A percentile compares a stretch with the other conserved stretches of the same genome.
phyloP scores from a whole-genome alignment of 179 eudicot species.

The Vitellaria paradoxa region DNA sequence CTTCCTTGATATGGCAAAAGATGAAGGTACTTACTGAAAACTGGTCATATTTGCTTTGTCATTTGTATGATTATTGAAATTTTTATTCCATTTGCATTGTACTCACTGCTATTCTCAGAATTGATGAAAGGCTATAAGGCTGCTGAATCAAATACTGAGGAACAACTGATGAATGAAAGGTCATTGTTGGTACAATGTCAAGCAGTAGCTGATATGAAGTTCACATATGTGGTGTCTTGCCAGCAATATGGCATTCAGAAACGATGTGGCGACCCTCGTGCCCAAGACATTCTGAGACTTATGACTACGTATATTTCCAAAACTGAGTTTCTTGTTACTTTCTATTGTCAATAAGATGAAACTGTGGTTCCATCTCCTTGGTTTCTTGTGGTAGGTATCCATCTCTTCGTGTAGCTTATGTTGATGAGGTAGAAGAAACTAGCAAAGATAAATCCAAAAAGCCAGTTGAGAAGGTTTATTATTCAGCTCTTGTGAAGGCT shows the following conservation, averaged over 20 bases:
- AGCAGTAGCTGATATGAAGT: slow-evolving; percentile 99
- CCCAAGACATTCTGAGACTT: slow-evolving; percentile 88
- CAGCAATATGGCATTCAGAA: slow-evolving; percentile 93
- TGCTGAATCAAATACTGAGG: slow-evolving; percentile 69
- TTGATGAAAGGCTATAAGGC: slow-evolving; percentile 97
- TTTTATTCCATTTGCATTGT: neutral
- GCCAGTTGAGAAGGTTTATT: slow-evolving; percentile 62
- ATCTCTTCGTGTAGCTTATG: slow-evolving; percentile 94
- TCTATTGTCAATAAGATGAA: neutral
- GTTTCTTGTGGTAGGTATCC: slow-evolving; percentile 63
- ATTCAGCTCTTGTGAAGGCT: slow-evolving; percentile 93
- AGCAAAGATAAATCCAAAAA: slow-evolving; percentile 54
- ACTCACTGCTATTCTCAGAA: slow-evolving; percentile 44
- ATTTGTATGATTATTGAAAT: neutral
- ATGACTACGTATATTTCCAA: slow-evolving; percentile 72
- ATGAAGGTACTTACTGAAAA: slow-evolving; percentile 56
- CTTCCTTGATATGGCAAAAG: slow-evolving; percentile 96
- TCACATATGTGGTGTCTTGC: slow-evolving; percentile 94
- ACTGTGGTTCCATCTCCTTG: slow-evolving; percentile 1
- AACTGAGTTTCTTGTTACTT: slow-evolving; percentile 3
- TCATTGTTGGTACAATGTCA: slow-evolving; percentile 77
- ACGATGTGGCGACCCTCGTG: slow-evolving; percentile 73
- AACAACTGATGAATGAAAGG: slow-evolving; percentile 60
- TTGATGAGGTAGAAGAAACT: slow-evolving; percentile 92
- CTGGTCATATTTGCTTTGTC: slow-evolving; percentile 8